A percentile compares a stretch with the other conserved stretches of the same genome.
phyloP scores from a whole-genome alignment of 345 rosid genomes.

The Bretschneidera sinensis region DNA sequence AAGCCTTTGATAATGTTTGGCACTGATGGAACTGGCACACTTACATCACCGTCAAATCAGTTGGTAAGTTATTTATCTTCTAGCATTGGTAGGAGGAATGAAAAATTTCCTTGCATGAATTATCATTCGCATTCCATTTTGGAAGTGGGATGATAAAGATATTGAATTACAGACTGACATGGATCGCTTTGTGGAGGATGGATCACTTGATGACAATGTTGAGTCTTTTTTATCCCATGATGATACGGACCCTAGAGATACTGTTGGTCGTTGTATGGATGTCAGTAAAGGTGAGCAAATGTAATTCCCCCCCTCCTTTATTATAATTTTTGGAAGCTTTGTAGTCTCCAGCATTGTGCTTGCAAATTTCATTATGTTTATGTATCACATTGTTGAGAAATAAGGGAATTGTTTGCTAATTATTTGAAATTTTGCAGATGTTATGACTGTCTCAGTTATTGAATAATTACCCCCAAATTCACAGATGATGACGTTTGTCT shows the following conservation, averaged over 20 bases:
- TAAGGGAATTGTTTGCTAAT: no score
- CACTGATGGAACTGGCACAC: constrained; percentile 75
- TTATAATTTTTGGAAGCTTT: no score
- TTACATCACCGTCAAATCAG: constrained; percentile 85
- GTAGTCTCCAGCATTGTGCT: no score
- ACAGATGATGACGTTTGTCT: no score
- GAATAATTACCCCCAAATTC: no score
- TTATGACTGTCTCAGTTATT: no score
- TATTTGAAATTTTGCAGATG: no score
- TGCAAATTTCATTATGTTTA: no score
- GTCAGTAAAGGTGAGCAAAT: constrained; percentile 52
- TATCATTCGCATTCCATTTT: constrained; percentile 49
- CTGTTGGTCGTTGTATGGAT: constrained; percentile 79
- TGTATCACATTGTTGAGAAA: no score
- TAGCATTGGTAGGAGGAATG: constrained; percentile 24
- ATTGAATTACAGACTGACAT: constrained; percentile 89
- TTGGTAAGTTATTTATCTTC: constrained; percentile 56
- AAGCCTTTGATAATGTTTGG: constrained; percentile 74
- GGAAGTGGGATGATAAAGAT: constrained; percentile 71
- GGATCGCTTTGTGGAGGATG: constrained; percentile 94
- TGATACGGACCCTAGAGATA: constrained; percentile 78
- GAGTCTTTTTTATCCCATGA: constrained; percentile 96
- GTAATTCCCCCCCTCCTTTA: no score
- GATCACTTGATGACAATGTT: constrained; percentile 88
- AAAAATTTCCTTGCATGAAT: constrained; percentile 28